Conservation (phyloP, 2,329 filamentous ascomycete species). For the Sarocladium oryzae region DNA sequence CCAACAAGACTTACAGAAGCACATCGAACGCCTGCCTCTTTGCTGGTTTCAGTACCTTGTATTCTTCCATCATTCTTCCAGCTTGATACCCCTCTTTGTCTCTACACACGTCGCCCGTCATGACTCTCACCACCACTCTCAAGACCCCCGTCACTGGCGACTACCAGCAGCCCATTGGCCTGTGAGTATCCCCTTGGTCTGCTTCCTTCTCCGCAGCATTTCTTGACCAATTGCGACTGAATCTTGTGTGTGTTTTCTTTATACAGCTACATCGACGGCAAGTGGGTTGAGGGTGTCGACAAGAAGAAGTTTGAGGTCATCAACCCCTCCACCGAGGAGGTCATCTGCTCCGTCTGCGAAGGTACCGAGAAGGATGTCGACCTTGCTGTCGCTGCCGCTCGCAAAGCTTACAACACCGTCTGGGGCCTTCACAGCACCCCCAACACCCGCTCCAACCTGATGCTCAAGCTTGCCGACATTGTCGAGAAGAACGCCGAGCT, state of each 20-base stretch:
- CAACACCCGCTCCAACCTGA: constrained; percentile 59
- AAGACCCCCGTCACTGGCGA: constrained; percentile 60
- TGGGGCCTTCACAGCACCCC: constrained; percentile 64
- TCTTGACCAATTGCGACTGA: neutral
- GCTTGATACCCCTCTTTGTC: constrained; percentile 17
- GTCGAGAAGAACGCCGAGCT: constrained; percentile 71
- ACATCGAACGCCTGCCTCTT: constrained; percentile 18
- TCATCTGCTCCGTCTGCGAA: constrained; percentile 77
- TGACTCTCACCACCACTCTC: constrained; percentile 52
- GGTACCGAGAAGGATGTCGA: constrained; percentile 82
- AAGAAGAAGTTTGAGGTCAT: constrained; percentile 89
- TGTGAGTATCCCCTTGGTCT: constrained; percentile 37
- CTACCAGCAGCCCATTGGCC: constrained; percentile 54
- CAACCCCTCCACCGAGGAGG: constrained; percentile 80
- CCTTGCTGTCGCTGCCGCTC: constrained; percentile 76
- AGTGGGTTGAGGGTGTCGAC: constrained; percentile 73
- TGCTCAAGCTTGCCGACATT: constrained; percentile 74
- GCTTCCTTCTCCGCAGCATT: neutral
- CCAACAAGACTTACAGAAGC: constrained; percentile 13
- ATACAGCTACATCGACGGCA: constrained; percentile 81
- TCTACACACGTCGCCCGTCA: constrained; percentile 24
- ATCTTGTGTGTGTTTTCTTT: constrained; percentile 13
- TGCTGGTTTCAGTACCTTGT: neutral
- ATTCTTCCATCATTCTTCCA: constrained; percentile 1
- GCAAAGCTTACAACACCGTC: constrained; percentile 72